Conservation (phyloP, 2,329 filamentous ascomycete species). For the Colletotrichum tofieldiae region DNA sequence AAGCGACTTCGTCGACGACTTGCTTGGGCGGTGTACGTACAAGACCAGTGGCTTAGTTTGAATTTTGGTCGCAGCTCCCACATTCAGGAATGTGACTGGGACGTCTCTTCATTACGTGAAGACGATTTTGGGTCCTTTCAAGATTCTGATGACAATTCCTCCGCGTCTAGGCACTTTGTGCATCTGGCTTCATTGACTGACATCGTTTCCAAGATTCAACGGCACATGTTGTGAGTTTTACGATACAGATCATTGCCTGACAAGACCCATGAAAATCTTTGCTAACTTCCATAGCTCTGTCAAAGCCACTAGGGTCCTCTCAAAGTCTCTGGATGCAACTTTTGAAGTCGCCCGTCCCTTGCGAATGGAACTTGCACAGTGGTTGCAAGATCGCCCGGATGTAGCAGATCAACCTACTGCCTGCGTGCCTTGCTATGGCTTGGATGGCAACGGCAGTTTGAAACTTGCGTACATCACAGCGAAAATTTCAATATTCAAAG, state of each 20-base stretch:
- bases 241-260: rapidly evolving
- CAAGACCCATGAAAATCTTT: too few species aligned
- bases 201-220: slow-evolving; percentile 34
- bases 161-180: slow-evolving; percentile 20
- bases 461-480: slow-evolving; percentile 31
- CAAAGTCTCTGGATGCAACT: slow-evolving; percentile 22
- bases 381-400: slow-evolving; percentile 20
- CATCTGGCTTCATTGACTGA: slow-evolving; percentile 22
- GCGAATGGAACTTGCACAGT: slow-evolving; percentile 30
- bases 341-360: slow-evolving; percentile 30
- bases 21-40: slow-evolving; percentile 30
- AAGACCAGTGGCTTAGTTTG: slow-evolving; percentile 31
- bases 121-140: slow-evolving; percentile 8
- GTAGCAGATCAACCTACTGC: slow-evolving; percentile 17
- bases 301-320: slow-evolving; percentile 13
- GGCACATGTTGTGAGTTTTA: slow-evolving; percentile 26
- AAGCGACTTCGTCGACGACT: slow-evolving; percentile 27
- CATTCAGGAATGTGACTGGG: slow-evolving; percentile 36
- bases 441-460: slow-evolving; percentile 28
- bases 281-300: slow-evolving; percentile 19
- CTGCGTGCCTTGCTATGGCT: background rate
- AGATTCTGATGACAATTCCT: background rate
- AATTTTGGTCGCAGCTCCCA: slow-evolving; percentile 33
- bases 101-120: background rate
- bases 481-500: slow-evolving; percentile 24